Evolutionary conservation across 164 flowering plant genomes (phyloP).

Genomic region (Platanus orientalis): DNA sequence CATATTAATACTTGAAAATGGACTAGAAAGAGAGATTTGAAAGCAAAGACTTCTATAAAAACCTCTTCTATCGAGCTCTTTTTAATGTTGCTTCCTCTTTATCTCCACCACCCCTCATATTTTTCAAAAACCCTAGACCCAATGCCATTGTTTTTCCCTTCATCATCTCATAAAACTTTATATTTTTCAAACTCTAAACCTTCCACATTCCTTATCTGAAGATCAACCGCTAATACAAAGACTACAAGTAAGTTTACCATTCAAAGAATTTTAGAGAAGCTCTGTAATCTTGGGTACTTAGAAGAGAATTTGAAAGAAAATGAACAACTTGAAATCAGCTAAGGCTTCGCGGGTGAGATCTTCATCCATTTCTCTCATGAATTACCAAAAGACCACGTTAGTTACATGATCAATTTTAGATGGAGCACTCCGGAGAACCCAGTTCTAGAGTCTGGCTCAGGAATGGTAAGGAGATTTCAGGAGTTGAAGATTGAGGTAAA

Average conservation of each 20-base stretch:
- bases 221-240: constrained; percentile 18
- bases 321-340: background rate
- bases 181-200: constrained; percentile 25
- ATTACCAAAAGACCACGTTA: constrained; percentile 61
- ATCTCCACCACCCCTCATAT: constrained; percentile 11
- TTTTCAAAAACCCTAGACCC: constrained; percentile 14
- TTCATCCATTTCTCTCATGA: constrained; percentile 59
- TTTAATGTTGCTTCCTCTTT: constrained; percentile 36
- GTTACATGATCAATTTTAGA: constrained; percentile 76
- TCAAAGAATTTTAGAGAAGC: constrained; percentile 85
- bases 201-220: constrained; percentile 21
- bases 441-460: constrained; percentile 66
- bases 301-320: constrained; percentile 22
- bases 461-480: constrained; percentile 40
- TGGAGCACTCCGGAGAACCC: constrained; percentile 91
- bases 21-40: too few species aligned
- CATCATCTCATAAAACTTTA: constrained; percentile 11
- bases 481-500: constrained; percentile 41
- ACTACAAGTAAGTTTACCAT: constrained; percentile 57
- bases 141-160: constrained; percentile 7
- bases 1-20: too few species aligned
- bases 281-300: constrained; percentile 67
- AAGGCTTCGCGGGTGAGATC: constrained; percentile 57
- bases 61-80: too few species aligned
- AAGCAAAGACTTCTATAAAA: too few species aligned